phyloP scores from a whole-genome alignment of 495 filamentous ascomycete species.

The Talaromyces proteolyticus region DNA sequence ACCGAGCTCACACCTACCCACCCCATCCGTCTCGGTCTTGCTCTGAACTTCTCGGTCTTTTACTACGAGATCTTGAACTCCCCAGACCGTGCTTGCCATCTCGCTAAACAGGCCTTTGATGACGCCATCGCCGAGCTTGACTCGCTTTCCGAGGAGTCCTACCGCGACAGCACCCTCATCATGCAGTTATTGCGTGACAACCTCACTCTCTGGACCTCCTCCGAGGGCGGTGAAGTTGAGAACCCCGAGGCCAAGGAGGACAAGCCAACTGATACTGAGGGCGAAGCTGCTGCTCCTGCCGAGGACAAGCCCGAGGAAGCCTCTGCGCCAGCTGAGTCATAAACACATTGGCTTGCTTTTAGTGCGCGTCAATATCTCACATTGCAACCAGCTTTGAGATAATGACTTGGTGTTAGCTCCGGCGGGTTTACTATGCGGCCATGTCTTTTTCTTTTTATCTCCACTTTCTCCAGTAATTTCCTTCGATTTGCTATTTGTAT shows the following conservation, averaged over 20 bases:
- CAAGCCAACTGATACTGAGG: conserved; percentile 57
- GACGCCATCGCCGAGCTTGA: conserved; percentile 99
- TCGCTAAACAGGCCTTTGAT: conserved; percentile 99
- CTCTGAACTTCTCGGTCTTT: conserved; percentile 99
- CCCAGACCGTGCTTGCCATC: conserved; percentile 95
- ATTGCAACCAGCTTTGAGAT: neutral
- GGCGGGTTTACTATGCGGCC: neutral
- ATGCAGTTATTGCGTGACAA: conserved; percentile 99
- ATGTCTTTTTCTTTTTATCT: neutral
- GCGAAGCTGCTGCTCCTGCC: conserved; percentile 44
- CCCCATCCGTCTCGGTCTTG: conserved; percentile 96
- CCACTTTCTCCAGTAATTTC: neutral
- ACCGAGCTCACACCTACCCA: conserved; percentile 97
- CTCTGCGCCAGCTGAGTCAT: conserved; percentile 5
- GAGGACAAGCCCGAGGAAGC: conserved; percentile 42
- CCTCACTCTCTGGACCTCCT: conserved; percentile 98
- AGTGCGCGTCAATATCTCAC: neutral
- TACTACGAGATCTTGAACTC: conserved; percentile 99
- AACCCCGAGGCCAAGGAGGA: conserved; percentile 54
- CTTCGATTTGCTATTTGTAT: neutral
- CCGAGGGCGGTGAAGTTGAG: conserved; percentile 82
- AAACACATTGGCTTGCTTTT: neutral
- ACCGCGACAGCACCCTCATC: conserved; percentile 99
- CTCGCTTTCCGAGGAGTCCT: conserved; percentile 96
- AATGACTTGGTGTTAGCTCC: neutral